Percentiles rank a stretch among this genome's conserved stretches.
These are phyloP conservation scores for Urtica urens DNA, from an alignment of 306 rosid species.

Conservation along the genomic window DNA sequence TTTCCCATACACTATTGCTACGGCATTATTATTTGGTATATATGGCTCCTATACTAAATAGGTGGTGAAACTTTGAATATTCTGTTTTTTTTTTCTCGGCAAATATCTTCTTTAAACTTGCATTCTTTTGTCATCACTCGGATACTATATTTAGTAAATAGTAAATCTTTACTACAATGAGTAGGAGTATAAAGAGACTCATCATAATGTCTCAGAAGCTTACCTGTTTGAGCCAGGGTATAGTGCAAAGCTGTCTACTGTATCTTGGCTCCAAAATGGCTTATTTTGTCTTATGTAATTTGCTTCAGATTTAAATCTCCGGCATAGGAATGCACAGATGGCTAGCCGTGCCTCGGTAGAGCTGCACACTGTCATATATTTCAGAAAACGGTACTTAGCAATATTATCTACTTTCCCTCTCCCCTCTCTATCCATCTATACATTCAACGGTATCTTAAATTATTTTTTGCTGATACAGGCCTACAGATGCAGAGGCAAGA, in stretches of 20 bases:
- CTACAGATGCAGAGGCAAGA: constrained; percentile 84
- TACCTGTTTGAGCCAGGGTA: too few relatives aligned
- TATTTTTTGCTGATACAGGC: constrained; percentile 40
- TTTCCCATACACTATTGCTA: not conserved
- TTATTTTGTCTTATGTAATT: constrained; percentile 10
- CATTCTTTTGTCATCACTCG: not conserved
- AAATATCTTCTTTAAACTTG: not conserved
- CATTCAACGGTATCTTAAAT: constrained; percentile 4
- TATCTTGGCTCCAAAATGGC: not conserved
- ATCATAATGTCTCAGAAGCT: too few relatives aligned
- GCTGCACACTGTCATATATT: constrained; percentile 72
- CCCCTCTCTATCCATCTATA: not conserved
- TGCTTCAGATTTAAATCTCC: constrained; percentile 76
- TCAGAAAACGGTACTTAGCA: constrained; percentile 54
- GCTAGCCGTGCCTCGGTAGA: constrained; percentile 93
- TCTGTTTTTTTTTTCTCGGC: too few relatives aligned
- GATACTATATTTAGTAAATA: too few relatives aligned
- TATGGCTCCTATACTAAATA: too few relatives aligned
- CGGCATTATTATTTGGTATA: too few relatives aligned
- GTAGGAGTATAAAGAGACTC: too few relatives aligned
- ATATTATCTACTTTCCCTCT: constrained; percentile 1
- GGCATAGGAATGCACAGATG: constrained; percentile 96
- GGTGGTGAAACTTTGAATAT: too few relatives aligned
- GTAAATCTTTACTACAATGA: too few relatives aligned
- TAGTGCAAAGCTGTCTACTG: too few relatives aligned